Percentiles rank a stretch among this genome's conserved stretches.
Evolutionary conservation across 257 asterid genomes (phyloP).

Genomic region (Rhazya stricta): DNA sequence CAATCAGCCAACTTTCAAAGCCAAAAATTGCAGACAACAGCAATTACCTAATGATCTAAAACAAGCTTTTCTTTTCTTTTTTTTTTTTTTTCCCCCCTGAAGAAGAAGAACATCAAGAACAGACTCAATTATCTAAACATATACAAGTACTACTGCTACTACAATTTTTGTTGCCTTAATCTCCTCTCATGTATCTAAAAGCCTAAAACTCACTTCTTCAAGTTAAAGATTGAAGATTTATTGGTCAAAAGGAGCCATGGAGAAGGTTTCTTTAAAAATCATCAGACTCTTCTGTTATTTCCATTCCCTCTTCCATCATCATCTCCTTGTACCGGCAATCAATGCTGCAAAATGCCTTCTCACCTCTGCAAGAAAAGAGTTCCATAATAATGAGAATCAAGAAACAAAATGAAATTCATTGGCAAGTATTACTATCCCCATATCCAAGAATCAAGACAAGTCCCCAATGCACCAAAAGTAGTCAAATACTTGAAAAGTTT

Average conservation of each 20-base stretch:
- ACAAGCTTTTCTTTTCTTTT: background rate
- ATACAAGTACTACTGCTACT: conserved; percentile 15
- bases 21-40: conserved; percentile 18
- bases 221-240: conserved; percentile 11
- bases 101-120: conserved; percentile 26
- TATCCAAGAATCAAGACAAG: background rate
- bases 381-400: conserved; percentile 1
- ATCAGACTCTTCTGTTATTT: conserved; percentile 28
- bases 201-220: conserved; percentile 18
- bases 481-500: background rate
- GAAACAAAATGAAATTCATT: background rate
- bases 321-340: conserved; percentile 61
- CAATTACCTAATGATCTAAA: conserved; percentile 16
- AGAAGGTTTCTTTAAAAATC: conserved; percentile 23
- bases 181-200: conserved; percentile 23
- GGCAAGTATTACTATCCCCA: background rate
- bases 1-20: conserved; percentile 14
- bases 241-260: conserved; percentile 12
- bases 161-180: conserved; percentile 12
- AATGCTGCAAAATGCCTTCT: conserved; percentile 71
- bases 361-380: conserved; percentile 44
- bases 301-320: conserved; percentile 43
- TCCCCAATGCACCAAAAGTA: background rate
- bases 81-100: too few species aligned
- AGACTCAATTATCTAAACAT: conserved; percentile 22